Evolutionary conservation across 2,329 filamentous ascomycete genomes (phyloP).

Genomic region (Dactylellina sp.): DNA sequence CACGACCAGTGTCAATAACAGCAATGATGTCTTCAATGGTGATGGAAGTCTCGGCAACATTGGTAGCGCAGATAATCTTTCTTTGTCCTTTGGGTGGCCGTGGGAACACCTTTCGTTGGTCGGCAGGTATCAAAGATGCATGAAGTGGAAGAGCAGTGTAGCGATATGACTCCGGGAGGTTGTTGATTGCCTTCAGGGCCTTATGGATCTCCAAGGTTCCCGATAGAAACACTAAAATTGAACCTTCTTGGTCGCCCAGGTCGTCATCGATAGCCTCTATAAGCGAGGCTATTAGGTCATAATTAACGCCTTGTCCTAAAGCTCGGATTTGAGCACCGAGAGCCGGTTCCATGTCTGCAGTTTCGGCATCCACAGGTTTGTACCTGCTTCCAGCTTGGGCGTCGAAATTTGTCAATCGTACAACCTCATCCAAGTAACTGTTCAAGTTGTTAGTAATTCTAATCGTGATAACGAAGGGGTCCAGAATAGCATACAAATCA

Average conservation of each 20-base stretch:
- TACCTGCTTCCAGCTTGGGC: slow-evolving; percentile 61
- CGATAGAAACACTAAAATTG: slow-evolving; percentile 94
- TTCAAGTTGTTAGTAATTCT: not conserved
- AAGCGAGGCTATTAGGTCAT: slow-evolving; percentile 82
- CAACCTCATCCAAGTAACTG: slow-evolving; percentile 85
- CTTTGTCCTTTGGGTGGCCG: slow-evolving; percentile 80
- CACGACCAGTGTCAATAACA: slow-evolving; percentile 92
- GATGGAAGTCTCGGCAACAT: slow-evolving; percentile 97
- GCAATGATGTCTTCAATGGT: slow-evolving; percentile 97
- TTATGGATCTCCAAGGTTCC: slow-evolving; percentile 87
- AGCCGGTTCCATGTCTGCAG: slow-evolving; percentile 55
- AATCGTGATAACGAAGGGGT: slow-evolving; percentile 60
- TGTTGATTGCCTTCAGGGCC: slow-evolving; percentile 62
- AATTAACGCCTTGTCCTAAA: slow-evolving; percentile 76
- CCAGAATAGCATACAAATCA: slow-evolving; percentile 76
- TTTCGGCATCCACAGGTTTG: slow-evolving; percentile 51
- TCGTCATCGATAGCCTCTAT: slow-evolving; percentile 84
- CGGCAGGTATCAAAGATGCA: slow-evolving; percentile 86
- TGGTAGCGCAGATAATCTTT: slow-evolving; percentile 94
- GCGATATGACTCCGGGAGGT: slow-evolving; percentile 46
- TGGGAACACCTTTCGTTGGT: slow-evolving; percentile 88
- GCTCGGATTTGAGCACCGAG: slow-evolving; percentile 56
- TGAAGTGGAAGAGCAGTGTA: slow-evolving; percentile 85
- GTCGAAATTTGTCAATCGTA: slow-evolving; percentile 80
- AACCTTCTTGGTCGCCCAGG: slow-evolving; percentile 78